Percentiles rank a stretch among this genome's conserved stretches.
Evolutionary conservation across 345 rosid species (phyloP).

Genomic region (Populus tremula): DNA sequence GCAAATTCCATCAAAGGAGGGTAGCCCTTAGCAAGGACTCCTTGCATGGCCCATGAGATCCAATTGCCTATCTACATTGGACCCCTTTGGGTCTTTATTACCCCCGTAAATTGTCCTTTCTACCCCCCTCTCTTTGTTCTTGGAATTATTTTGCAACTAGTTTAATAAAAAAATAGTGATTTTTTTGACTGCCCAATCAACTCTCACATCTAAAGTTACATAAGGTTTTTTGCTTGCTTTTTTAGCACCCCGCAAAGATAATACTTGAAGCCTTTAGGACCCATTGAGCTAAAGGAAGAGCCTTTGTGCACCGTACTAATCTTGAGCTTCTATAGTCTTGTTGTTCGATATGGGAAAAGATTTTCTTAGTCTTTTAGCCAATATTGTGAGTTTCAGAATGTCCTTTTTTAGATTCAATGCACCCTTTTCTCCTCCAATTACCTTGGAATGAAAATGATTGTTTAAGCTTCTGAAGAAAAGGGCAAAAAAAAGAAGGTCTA

Average conservation of each 20-base stretch:
- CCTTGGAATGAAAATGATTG: not conserved
- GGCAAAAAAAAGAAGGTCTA: no score
- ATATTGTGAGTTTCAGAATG: not conserved
- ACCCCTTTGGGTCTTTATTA: slow-evolving; percentile 31
- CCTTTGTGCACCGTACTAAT: not conserved
- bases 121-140: not conserved
- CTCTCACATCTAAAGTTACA: not conserved
- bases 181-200: not conserved
- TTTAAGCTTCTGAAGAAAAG: no score
- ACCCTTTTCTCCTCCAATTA: not conserved
- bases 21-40: not conserved
- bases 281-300: not conserved
- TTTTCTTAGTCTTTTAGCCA: not conserved
- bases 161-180: not conserved
- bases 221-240: not conserved
- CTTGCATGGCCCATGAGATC: slow-evolving; percentile 25
- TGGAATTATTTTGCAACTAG: not conserved
- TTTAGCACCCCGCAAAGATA: not conserved
- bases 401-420: not conserved
- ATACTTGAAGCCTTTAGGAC: not conserved
- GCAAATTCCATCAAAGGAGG: slow-evolving; percentile 4
- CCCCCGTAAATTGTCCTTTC: slow-evolving; percentile 23
- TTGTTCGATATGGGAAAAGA: not conserved
- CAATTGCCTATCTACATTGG: slow-evolving; percentile 17
- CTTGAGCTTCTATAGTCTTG: not conserved